Base-by-base conservation (phyloP, 2,329 filamentous ascomycete species). In the Botrytis squamosa region DNA sequence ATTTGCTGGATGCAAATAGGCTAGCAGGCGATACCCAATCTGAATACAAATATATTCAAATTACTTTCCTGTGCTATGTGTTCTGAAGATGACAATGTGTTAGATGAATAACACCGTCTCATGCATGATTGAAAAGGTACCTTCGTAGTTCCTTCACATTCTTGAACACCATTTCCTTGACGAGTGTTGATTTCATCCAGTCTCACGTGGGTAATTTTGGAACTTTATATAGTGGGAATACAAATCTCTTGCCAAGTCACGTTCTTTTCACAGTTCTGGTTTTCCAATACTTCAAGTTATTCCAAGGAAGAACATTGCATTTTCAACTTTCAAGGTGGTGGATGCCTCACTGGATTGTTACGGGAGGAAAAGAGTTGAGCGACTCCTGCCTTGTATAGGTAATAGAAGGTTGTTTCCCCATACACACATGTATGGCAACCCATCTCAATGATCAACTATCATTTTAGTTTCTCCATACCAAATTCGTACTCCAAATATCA, bases 21-120 rank as follows among this genome's bases (percentile, higher is more conserved):
- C 66, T 68, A 68, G 66, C 66, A 68, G 66, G 49, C 49, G 66
- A 68, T 68, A 68, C 66, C 66, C 66, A 68, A 57, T 57, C 49
- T 68, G 46, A 68, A 68, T 68, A 68, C 36, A 68, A 57, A 68
- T 63, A n/a, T 36, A 68, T 68, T 67, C 4, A 57, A 29, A 18
- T 40, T 57, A 38, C n/a, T 57, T 14, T 42, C 36, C n/a, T 1
- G 36, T 12, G 3, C n/a, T 18, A 29, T 29, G 52, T 29, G 16
- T 29, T 29, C 5, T 14, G 14, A 55, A 55, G 14, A 55, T 6
- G 6, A n/a, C n/a, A 55, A 29, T 7, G 52, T 29, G 52, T 29
- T 57, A 7, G 52, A 57, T 29, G 7, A 33, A 18, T 1, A 57
- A 29, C n/a, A 9, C 16, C 6, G 14, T 57, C 52, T 57, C 25